These are phyloP conservation scores for Lachnellula suecica DNA, from an alignment of 2,329 filamentous ascomycete genomes.

Conservation along the genomic window DNA sequence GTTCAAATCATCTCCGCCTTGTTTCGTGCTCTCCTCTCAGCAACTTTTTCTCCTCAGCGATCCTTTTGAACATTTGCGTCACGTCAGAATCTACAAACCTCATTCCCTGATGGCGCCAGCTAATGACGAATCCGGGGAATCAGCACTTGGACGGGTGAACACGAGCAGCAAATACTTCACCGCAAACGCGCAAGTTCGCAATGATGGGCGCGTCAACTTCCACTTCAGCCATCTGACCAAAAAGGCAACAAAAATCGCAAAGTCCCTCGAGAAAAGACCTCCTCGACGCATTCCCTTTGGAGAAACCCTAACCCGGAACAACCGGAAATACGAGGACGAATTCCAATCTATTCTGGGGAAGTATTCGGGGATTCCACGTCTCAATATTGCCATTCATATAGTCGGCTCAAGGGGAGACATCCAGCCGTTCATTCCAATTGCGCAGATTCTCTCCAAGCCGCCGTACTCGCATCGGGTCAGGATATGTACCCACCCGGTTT, in stretches of 20 bases:
- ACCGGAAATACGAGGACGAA: slow-evolving; percentile 14
- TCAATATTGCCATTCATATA: slow-evolving; percentile 83
- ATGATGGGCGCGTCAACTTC: slow-evolving; percentile 25
- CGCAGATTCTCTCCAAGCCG: slow-evolving; percentile 63
- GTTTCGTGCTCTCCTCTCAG: too few relatives aligned
- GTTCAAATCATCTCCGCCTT: too few relatives aligned
- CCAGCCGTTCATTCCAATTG: slow-evolving; percentile 75
- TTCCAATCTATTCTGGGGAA: slow-evolving; percentile 14
- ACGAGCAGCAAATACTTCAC: slow-evolving; percentile 14
- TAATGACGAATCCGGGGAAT: not conserved
- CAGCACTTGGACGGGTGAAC: slow-evolving; percentile 7
- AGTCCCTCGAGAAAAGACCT: slow-evolving; percentile 15
- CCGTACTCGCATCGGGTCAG: slow-evolving; percentile 71
- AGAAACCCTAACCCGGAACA: slow-evolving; percentile 18
- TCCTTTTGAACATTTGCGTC: too few relatives aligned
- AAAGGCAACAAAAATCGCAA: slow-evolving; percentile 11
- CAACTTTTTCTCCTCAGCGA: too few relatives aligned
- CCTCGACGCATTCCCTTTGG: slow-evolving; percentile 5
- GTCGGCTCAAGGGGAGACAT: slow-evolving; percentile 78
- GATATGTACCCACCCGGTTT: slow-evolving; percentile 75
- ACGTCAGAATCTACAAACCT: too few relatives aligned
- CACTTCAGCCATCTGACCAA: slow-evolving; percentile 12
- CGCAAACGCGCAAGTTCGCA: slow-evolving; percentile 14
- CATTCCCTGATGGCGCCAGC: too few relatives aligned
- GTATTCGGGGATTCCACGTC: slow-evolving; percentile 16